Conservation (phyloP, 441 rosid species). For the Jatropha podagrica region DNA sequence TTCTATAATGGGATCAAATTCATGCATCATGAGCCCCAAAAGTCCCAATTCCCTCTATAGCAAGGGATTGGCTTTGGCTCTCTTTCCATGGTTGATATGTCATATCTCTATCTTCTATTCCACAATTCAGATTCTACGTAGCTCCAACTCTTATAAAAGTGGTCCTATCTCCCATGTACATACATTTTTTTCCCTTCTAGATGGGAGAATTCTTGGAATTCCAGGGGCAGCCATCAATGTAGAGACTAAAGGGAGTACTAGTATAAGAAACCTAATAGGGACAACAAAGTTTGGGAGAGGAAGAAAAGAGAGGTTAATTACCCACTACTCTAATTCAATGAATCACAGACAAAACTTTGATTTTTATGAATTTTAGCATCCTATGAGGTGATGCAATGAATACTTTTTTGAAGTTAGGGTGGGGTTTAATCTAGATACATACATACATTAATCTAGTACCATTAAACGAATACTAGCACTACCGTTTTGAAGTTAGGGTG, state of each 20-base stretch:
- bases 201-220: background rate
- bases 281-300: background rate
- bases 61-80: slow-evolving; percentile 15
- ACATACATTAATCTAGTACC: no score
- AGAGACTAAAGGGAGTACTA: no score
- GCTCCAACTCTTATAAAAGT: background rate
- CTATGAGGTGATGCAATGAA: background rate
- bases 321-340: background rate
- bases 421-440: no score
- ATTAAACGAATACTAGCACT: no score
- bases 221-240: no score
- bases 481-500: no score
- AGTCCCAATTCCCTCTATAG: background rate
- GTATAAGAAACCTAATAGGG: no score
- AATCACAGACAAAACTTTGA: background rate
- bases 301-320: background rate
- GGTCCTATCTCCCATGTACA: background rate
- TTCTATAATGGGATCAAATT: background rate
- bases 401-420: background rate
- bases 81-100: slow-evolving; percentile 14
- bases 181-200: background rate
- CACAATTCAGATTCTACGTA: background rate
- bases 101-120: background rate
- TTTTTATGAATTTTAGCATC: background rate
- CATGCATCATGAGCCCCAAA: slow-evolving; percentile 9